These are phyloP conservation scores for Fusarium tuaranense DNA, from an alignment of 2,329 filamentous ascomycete species.

Conservation along the genomic window DNA sequence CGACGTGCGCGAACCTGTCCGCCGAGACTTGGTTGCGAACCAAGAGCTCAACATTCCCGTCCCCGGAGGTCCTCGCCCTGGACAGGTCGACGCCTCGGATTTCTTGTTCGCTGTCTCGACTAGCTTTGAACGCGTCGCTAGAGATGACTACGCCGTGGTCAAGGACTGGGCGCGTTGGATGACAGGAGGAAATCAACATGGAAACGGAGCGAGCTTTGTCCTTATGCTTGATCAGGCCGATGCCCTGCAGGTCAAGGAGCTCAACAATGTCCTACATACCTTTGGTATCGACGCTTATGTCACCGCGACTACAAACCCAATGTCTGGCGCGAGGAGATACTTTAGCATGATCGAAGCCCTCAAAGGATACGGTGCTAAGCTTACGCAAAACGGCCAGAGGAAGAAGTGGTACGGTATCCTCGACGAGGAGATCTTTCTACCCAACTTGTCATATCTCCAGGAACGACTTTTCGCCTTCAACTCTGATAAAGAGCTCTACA, in stretches of 20 bases:
- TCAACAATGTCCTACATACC: conserved; percentile 47
- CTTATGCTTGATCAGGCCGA: conserved; percentile 56
- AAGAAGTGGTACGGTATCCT: conserved; percentile 59
- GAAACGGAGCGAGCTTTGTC: conserved; percentile 58
- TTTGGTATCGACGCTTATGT: conserved; percentile 56
- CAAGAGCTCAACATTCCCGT: conserved; percentile 50
- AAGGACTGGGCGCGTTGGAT: conserved; percentile 60
- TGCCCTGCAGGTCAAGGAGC: conserved; percentile 46
- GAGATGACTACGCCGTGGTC: conserved; percentile 53
- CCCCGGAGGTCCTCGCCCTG: conserved; percentile 45
- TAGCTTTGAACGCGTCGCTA: conserved; percentile 54
- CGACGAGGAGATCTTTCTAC: conserved; percentile 61
- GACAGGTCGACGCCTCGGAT: conserved; percentile 53
- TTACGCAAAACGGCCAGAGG: conserved; percentile 50
- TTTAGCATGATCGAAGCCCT: conserved; percentile 53
- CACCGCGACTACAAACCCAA: conserved; percentile 45
- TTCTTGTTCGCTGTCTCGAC: conserved; percentile 59
- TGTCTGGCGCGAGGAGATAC: conserved; percentile 51
- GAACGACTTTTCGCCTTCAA: conserved; percentile 52
- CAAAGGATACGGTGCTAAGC: conserved; percentile 47
- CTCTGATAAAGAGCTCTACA: conserved; percentile 49
- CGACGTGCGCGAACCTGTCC: conserved; percentile 41
- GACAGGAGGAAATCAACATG: conserved; percentile 53
- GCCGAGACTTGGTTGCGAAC: conserved; percentile 43
- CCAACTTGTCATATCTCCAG: conserved; percentile 54